Conservation (phyloP, 352 stramenopile genomes). For the Phytophthora multivora region DNA sequence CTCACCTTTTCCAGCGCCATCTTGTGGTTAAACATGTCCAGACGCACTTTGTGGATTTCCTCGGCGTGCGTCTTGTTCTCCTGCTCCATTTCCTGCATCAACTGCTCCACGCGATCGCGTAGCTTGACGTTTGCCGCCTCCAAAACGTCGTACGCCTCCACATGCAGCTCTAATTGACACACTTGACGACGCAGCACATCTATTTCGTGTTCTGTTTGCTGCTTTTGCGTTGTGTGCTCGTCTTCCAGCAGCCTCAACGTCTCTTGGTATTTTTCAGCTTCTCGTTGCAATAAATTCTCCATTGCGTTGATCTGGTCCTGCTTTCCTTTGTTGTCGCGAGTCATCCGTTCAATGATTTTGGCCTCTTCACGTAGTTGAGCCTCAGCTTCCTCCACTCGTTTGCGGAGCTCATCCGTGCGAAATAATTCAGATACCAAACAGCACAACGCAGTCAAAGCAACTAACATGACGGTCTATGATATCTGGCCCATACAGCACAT, state of each 20-base stretch:
- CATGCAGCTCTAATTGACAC: constrained; percentile 66
- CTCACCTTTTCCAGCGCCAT: constrained; percentile 80
- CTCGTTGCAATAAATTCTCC: constrained; percentile 62
- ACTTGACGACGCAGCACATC: constrained; percentile 61
- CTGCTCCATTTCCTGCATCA: constrained; percentile 71
- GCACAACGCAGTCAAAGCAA: constrained; percentile 30
- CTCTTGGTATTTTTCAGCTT: constrained; percentile 67
- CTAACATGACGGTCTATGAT: background rate
- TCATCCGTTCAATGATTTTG: constrained; percentile 86
- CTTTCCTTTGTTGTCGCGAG: constrained; percentile 72
- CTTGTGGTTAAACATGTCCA: constrained; percentile 89
- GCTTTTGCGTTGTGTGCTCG: constrained; percentile 59
- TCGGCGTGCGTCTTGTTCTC: constrained; percentile 69
- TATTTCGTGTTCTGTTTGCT: constrained; percentile 64
- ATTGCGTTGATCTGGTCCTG: constrained; percentile 75
- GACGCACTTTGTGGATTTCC: constrained; percentile 76
- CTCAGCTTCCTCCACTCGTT: constrained; percentile 73
- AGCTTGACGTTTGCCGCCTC: constrained; percentile 62
- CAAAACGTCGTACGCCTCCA: constrained; percentile 73
- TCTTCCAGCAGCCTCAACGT: constrained; percentile 62
- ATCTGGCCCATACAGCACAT: constrained; percentile 2
- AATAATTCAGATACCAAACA: constrained; percentile 8
- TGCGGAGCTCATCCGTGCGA: constrained; percentile 66
- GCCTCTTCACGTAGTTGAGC: constrained; percentile 76
- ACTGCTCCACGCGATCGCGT: constrained; percentile 55